Base-by-base conservation (phyloP, 1,284 basidiomycete species). In the Boletus semigastroideus region DNA sequence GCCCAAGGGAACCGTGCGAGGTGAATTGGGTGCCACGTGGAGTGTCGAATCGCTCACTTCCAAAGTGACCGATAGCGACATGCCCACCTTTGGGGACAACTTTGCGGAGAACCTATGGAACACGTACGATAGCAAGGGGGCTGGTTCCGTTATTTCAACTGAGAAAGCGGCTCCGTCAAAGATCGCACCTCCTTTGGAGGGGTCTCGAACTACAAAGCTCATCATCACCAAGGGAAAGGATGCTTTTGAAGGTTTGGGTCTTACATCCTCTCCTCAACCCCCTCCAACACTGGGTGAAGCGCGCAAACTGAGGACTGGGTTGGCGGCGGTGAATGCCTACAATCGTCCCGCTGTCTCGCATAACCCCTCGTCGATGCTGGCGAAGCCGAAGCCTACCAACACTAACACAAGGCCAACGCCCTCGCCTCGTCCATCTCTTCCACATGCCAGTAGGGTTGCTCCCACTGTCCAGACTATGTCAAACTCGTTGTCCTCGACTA, bases 201-300 rank as follows among this genome's bases (percentile, higher is more conserved):
- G 62, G 5, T 64, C 60, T 44, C 63, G 65, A 47, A 59, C 48
- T 49, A 63, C 67, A 27, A 62, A 63, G 49, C 63, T 65, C 39
- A 48, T 58, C 31, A 61, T 65, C 34, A 62, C 62, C 48, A 75
- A 74, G 49, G 73, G 75, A 25, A 84, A 78, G 55, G 88, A 91
- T 65, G 89, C 89, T 4, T 92, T 92, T 58, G 86, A 87, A 42
- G 88, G 86, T 12, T 72, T 92, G 34, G 87, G 84, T 7, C 61
- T 88, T 16, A 66, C 72, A 50, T 57, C 70, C 20, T 66, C 77
- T 9, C 72, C 71, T 19, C 74, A 73, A 45, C 74, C 78, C 5
- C 73, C 79, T 17, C 86, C 82, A 22, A 90, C 88, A 1, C 72
- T 90, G 5, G 88, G 80, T n/a, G 87, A 90, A 62, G 87, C 85